These are phyloP conservation scores for Melaleuca alternifolia DNA, from an alignment of 345 rosid species.

Conservation along the genomic window DNA sequence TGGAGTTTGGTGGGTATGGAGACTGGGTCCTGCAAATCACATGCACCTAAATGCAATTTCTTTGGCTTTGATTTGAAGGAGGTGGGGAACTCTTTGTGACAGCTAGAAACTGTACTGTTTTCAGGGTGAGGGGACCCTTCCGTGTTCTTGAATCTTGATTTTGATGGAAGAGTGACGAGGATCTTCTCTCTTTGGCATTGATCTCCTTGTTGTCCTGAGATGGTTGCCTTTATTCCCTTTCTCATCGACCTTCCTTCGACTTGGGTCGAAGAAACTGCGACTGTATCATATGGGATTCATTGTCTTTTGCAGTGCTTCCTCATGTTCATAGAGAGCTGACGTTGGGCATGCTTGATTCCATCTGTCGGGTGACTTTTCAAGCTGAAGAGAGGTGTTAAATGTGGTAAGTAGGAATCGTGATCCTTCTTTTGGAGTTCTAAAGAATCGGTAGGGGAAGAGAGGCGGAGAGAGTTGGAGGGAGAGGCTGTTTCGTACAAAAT, in stretches of 20 bases:
- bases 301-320: neutral
- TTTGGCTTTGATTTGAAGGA: neutral
- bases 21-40: slow-evolving; percentile 13
- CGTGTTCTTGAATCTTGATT: slow-evolving; percentile 10
- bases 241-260: neutral
- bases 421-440: neutral
- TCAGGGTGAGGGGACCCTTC: slow-evolving; percentile 16
- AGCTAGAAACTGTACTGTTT: slow-evolving; percentile 14
- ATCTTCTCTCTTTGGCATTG: neutral
- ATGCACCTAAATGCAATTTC: neutral
- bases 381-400: neutral
- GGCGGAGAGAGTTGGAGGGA: neutral
- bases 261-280: neutral
- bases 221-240: neutral
- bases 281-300: neutral
- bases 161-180: neutral
- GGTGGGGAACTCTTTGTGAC: slow-evolving; percentile 2
- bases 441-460: neutral
- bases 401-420: neutral
- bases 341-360: neutral
- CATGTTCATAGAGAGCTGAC: neutral
- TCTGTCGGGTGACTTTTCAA: neutral
- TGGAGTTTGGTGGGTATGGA: neutral
- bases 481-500: neutral
- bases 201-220: neutral